phyloP scores from a whole-genome alignment of 129 eudicot genomes.

The Helianthus annuus region HanXRQr2.0-SUNRISE NC_035436.2:160428887-160429386 shows the following conservation, averaged over 20 bases:
- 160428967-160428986: conserved; percentile 55
- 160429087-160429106: conserved; percentile 52
- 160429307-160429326: conserved; percentile 55
- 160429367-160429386: conserved; percentile 66
- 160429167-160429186: conserved; percentile 34
- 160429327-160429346: conserved; percentile 47
- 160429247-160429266: conserved; percentile 41
- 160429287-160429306: conserved; percentile 38
- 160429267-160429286: conserved; percentile 30
- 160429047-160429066: conserved; percentile 64
- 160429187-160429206: conserved; percentile 30
- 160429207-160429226: conserved; percentile 44
- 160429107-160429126: conserved; percentile 71
- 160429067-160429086: conserved; percentile 46
- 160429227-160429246: conserved; percentile 55
- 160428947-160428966: conserved; percentile 44
- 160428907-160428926: conserved; percentile 51
- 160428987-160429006: conserved; percentile 49
- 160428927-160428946: conserved; percentile 46
- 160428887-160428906: conserved; percentile 67
- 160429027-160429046: conserved; percentile 74
- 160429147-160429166: conserved; percentile 55
- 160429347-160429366: conserved; percentile 41
- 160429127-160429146: conserved; percentile 48
- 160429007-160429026: conserved; percentile 52